Percentiles rank a stretch among this genome's conserved stretches.
Evolutionary conservation across 176 grass and related monocot species (phyloP).

Genomic region (Avena insularis): DNA sequence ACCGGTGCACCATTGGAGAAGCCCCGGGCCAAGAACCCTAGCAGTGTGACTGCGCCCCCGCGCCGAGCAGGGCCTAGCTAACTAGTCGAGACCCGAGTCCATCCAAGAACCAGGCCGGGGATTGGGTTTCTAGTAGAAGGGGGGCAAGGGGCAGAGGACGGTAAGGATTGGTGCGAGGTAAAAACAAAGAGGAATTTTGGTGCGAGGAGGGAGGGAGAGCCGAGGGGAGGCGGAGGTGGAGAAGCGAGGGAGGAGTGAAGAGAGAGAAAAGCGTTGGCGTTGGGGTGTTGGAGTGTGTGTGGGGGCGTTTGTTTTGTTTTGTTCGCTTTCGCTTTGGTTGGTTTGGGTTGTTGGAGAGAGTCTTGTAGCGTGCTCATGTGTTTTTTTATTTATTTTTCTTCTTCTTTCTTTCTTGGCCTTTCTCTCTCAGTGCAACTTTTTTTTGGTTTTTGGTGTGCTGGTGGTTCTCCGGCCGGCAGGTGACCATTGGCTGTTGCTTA

Average conservation of each 20-base stretch:
- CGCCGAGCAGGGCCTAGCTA: conserved; percentile 29
- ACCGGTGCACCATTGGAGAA: conserved; percentile 58
- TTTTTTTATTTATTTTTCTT: not conserved
- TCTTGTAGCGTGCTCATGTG: not conserved
- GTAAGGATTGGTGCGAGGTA: conserved; percentile 18
- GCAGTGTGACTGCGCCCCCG: not conserved
- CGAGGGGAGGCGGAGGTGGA: not conserved
- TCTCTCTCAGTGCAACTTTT: not conserved
- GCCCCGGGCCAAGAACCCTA: conserved; percentile 52
- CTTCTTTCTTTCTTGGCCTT: not conserved
- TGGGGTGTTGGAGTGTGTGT: conserved; percentile 13
- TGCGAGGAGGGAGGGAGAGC: not conserved
- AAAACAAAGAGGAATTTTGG: conserved; percentile 47
- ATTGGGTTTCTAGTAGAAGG: conserved; percentile 11
- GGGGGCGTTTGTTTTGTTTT: conserved; percentile 34
- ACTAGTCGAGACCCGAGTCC: conserved; percentile 20
- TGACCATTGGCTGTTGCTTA: conserved; percentile 6
- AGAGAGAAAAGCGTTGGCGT: conserved; percentile 33
- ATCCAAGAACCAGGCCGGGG: conserved; percentile 32
- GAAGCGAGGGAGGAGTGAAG: conserved; percentile 30
- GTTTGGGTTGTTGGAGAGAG: conserved; percentile 34
- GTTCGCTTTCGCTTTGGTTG: conserved; percentile 53
- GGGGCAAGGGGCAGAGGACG: not conserved
- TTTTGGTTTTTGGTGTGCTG: not conserved
- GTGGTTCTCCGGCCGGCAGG: conserved; percentile 10